Evolutionary conservation across 2,329 filamentous ascomycete species (phyloP).

Genomic region (Atkinsonella hypoxylon): DNA sequence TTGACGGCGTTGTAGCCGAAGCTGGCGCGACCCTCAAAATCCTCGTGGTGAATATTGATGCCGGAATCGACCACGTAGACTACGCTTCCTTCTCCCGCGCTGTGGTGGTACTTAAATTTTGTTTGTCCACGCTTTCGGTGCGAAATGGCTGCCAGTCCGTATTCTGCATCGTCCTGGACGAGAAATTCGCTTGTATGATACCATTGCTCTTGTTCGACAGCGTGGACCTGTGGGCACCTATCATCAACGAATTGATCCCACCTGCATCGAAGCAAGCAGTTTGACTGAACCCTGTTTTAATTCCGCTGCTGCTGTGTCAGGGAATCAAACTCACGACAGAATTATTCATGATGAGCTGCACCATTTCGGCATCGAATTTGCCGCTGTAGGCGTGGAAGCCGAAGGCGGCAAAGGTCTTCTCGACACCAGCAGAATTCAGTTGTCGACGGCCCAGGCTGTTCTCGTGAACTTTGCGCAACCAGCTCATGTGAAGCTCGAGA

Average conservation of each 20-base stretch:
- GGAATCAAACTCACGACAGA: conserved; percentile 21
- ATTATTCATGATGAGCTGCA: conserved; percentile 26
- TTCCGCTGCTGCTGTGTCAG: background rate
- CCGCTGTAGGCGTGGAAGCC: conserved; percentile 30
- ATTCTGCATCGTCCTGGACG: conserved; percentile 25
- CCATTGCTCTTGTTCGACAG: conserved; percentile 21
- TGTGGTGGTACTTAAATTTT: conserved; percentile 29
- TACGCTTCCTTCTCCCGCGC: conserved; percentile 29
- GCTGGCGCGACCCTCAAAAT: conserved; percentile 31
- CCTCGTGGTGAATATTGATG: conserved; percentile 31
- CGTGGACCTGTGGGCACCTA: conserved; percentile 15
- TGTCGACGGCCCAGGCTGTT: conserved; percentile 22
- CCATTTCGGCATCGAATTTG: conserved; percentile 28
- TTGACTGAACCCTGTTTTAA: too few species aligned
- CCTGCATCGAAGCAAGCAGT: too few species aligned
- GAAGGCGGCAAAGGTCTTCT: conserved; percentile 20
- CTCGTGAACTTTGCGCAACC: conserved; percentile 20
- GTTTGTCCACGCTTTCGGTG: conserved; percentile 21
- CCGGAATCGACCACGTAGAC: conserved; percentile 46
- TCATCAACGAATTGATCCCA: too few species aligned
- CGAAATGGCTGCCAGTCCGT: conserved; percentile 35
- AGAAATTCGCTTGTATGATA: conserved; percentile 13
- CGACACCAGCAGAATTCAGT: conserved; percentile 19
- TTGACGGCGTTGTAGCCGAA: conserved; percentile 25
- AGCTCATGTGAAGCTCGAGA: conserved; percentile 23